Conservation (phyloP, 2,329 filamentous ascomycete species). For the Boeremia lycopersici region DNA sequence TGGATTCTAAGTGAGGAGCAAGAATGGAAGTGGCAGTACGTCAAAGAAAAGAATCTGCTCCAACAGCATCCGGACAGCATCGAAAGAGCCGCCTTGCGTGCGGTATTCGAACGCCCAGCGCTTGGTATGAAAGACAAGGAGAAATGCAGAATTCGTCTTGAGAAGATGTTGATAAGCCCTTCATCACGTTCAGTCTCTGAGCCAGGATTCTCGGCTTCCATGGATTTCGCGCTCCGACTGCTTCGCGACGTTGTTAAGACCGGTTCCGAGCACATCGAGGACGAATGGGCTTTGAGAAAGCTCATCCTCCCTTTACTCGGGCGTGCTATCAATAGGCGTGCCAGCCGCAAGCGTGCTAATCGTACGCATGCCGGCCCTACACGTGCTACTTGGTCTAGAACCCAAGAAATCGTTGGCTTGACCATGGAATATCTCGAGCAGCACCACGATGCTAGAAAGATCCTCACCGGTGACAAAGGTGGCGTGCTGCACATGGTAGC, state of each 20-base stretch:
- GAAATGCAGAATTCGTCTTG: neutral
- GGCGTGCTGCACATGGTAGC: conserved; percentile 28
- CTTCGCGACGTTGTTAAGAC: conserved; percentile 19
- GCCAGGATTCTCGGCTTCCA: conserved; percentile 31
- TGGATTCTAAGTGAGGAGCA: conserved; percentile 6
- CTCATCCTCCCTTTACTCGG: conserved; percentile 31
- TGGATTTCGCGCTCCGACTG: conserved; percentile 33
- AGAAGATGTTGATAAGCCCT: conserved; percentile 14
- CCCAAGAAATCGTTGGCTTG: conserved; percentile 26
- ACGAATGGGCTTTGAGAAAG: conserved; percentile 18
- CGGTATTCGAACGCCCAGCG: conserved; percentile 5
- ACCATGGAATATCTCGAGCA: conserved; percentile 23
- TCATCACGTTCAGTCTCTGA: conserved; percentile 11
- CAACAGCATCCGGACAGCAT: conserved; percentile 25
- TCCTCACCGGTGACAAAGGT: conserved; percentile 9
- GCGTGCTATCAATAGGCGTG: conserved; percentile 16
- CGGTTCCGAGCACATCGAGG: conserved; percentile 1
- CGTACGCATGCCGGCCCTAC: conserved; percentile 9
- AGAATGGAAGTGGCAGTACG: conserved; percentile 10
- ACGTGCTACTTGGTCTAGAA: conserved; percentile 18
- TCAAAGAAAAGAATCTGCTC: conserved; percentile 15
- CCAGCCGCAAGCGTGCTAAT: too few relatives aligned
- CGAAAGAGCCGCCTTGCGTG: conserved; percentile 17
- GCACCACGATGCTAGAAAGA: conserved; percentile 13
- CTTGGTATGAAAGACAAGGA: neutral